phyloP scores from a whole-genome alignment of 2,329 filamentous ascomycete genomes.

The Fusarium temperatum region DNA sequence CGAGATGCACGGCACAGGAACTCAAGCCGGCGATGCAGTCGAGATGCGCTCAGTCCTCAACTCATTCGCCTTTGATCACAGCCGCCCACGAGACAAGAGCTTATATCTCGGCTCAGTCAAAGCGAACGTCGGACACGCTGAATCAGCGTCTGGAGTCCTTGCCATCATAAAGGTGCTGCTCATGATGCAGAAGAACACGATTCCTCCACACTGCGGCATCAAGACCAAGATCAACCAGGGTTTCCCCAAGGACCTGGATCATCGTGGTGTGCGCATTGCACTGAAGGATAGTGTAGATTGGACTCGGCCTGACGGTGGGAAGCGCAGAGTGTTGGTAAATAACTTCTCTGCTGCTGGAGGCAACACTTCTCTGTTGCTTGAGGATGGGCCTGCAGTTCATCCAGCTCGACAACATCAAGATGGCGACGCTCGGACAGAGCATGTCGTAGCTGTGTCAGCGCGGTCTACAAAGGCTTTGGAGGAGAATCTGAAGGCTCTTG shows the following conservation, averaged over 20 bases:
- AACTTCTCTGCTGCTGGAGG: slow-evolving; percentile 1
- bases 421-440: background rate
- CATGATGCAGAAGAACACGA: background rate
- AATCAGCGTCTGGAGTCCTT: background rate
- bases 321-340: background rate
- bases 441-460: background rate
- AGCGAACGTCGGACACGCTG: slow-evolving; percentile 69
- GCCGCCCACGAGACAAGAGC: slow-evolving; percentile 56
- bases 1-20: slow-evolving; percentile 92
- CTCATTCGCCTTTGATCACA: slow-evolving; percentile 60
- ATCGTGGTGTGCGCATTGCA: background rate
- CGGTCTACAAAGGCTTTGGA: background rate
- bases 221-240: slow-evolving; percentile 2
- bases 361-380: background rate
- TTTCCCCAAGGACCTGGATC: background rate
- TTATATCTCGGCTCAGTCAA: slow-evolving; percentile 72
- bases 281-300: background rate
- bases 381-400: background rate
- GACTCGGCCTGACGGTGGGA: background rate
- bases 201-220: slow-evolving; percentile 35
- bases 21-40: slow-evolving; percentile 83
- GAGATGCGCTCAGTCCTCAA: slow-evolving; percentile 82
- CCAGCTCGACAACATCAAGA: background rate
- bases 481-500: background rate
- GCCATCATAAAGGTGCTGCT: background rate